These are phyloP conservation scores for Lupinus albus DNA, from an alignment of 306 rosid genomes.

Conservation along the genomic window DNA sequence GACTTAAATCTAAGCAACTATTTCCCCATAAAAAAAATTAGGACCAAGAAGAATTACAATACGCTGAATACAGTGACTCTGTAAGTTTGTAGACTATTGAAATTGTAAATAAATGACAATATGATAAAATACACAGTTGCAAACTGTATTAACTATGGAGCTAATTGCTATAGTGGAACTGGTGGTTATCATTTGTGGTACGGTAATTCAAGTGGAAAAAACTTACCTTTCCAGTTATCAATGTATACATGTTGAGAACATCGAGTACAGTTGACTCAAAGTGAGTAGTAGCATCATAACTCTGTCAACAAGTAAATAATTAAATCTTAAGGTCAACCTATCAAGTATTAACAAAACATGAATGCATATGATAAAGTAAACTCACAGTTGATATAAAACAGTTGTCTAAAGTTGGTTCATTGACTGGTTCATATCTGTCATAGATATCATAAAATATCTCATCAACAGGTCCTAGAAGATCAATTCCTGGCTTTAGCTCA, in stretches of 20 bases:
- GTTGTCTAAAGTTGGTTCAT: slow-evolving; percentile 86
- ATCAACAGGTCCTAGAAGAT: slow-evolving; percentile 86
- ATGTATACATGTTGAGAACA: slow-evolving; percentile 91
- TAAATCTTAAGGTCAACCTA: background rate
- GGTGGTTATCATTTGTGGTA: slow-evolving; percentile 6
- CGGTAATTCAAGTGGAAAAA: slow-evolving; percentile 24
- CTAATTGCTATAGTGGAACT: background rate
- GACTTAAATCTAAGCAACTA: too few species aligned
- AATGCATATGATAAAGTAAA: slow-evolving; percentile 29
- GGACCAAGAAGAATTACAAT: background rate
- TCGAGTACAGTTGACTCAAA: slow-evolving; percentile 88
- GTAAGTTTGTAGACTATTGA: too few species aligned
- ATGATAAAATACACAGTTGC: background rate
- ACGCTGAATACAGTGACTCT: background rate
- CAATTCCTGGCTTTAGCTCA: slow-evolving; percentile 92
- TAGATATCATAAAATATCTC: slow-evolving; percentile 86
- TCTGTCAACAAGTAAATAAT: slow-evolving; percentile 55
- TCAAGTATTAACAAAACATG: slow-evolving; percentile 9
- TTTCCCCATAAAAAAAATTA: background rate
- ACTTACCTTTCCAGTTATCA: slow-evolving; percentile 90
- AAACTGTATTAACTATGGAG: background rate
- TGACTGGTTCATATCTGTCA: slow-evolving; percentile 90
- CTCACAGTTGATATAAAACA: slow-evolving; percentile 88
- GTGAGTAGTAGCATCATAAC: slow-evolving; percentile 96
- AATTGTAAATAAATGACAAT: background rate